These are phyloP conservation scores for Pyrenula massariospora DNA, from an alignment of 495 filamentous ascomycete species.

Conservation along the genomic window DNA sequence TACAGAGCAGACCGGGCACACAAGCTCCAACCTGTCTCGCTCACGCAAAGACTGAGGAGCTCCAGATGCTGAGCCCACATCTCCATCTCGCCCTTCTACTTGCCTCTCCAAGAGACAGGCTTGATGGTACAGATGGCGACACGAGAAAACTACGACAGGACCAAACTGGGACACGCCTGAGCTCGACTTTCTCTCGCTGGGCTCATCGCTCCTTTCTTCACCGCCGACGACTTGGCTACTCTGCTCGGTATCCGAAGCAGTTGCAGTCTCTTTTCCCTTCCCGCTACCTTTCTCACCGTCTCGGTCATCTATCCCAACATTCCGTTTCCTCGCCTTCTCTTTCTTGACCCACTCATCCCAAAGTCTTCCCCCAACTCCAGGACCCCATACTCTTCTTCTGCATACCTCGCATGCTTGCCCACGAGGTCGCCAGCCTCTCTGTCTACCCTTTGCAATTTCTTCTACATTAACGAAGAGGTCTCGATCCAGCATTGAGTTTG, in stretches of 20 bases:
- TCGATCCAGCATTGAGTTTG: conserved; percentile 77
- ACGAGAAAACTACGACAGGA: conserved; percentile 39
- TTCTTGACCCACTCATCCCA: conserved; percentile 72
- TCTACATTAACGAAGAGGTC: conserved; percentile 80
- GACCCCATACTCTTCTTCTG: conserved; percentile 75
- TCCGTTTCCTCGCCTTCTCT: conserved; percentile 16
- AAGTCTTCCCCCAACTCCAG: conserved; percentile 63
- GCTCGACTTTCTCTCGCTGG: too few species aligned
- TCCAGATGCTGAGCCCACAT: conserved; percentile 1
- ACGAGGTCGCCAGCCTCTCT: conserved; percentile 78
- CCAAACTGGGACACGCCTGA: conserved; percentile 7
- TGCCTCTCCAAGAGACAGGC: conserved; percentile 26
- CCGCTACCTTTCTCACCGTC: conserved; percentile 10
- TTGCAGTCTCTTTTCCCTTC: conserved; percentile 31
- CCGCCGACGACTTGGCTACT: background rate
- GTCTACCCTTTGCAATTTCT: conserved; percentile 60
- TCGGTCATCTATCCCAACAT: background rate
- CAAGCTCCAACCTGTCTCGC: conserved; percentile 20
- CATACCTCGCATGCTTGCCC: conserved; percentile 84
- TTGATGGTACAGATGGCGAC: conserved; percentile 42
- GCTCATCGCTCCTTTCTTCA: conserved; percentile 1
- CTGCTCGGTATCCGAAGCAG: conserved; percentile 3
- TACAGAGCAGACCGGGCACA: conserved; percentile 30
- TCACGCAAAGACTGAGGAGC: background rate
- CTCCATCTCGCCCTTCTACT: too few species aligned